Percentiles rank a stretch among this genome's conserved stretches.
phyloP scores from a whole-genome alignment of 495 filamentous ascomycete species.

The Friedmanniomyces simplex region DNA sequence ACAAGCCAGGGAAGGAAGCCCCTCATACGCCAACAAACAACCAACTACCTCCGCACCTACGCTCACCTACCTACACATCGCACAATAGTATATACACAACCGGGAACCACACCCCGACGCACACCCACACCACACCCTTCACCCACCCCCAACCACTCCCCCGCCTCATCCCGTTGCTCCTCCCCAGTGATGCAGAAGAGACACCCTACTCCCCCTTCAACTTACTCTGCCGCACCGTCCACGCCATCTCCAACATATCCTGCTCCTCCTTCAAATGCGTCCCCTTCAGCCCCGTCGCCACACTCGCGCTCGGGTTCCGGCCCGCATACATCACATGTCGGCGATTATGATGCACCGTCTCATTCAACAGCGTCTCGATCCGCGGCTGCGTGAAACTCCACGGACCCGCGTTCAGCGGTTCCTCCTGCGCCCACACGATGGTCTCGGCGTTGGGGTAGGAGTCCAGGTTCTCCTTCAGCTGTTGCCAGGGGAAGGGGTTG shows the following conservation, averaged over 20 bases:
- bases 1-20: no score
- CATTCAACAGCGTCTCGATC: conserved; percentile 88
- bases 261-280: conserved; percentile 88
- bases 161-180: neutral
- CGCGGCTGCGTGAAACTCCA: conserved; percentile 94
- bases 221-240: conserved; percentile 55
- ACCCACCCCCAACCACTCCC: neutral
- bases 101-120: neutral
- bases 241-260: conserved; percentile 72
- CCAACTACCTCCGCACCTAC: neutral
- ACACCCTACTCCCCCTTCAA: conserved; percentile 53
- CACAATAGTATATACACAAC: conserved; percentile 1
- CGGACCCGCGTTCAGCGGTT: conserved; percentile 90
- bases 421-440: conserved; percentile 94
- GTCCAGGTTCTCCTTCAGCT: conserved; percentile 91
- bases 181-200: no score
- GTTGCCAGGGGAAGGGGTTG: conserved; percentile 96
- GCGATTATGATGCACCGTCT: conserved; percentile 78
- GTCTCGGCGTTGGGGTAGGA: conserved; percentile 91
- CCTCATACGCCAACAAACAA: no score
- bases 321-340: conserved; percentile 97
- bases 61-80: neutral
- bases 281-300: conserved; percentile 85
- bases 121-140: neutral
- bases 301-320: conserved; percentile 76